Base-by-base conservation (phyloP, 768 basidiomycete genomes). In the Phylloporus sp. region DNA sequence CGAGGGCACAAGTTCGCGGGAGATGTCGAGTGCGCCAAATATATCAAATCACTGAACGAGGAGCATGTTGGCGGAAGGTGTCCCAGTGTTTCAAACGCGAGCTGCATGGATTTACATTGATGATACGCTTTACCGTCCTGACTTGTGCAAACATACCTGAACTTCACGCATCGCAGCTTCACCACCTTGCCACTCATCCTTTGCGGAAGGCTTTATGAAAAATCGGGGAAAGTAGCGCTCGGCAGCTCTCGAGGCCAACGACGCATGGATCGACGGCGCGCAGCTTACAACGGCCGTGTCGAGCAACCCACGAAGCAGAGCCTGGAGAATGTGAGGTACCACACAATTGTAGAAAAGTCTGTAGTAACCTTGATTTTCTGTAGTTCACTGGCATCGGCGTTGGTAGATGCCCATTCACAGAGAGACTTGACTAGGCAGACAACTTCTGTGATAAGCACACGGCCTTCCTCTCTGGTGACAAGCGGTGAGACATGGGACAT, bases 181-280 rank as follows among this genome's bases (percentile, higher is more conserved):
- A 11, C 76, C 81, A 2, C 60, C 67, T 59, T 76, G 62, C 74
- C 75, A 79, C 1, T 59, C 70, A 12, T 64, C 48, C 38, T 59
- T 49, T 13, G 66, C 51, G 15, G 64, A 55, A 4, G 74, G 70
- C 38, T 64, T 61, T 22, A 73, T 49, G 1, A 73, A 72, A 26
- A 78, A 66, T 15, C 77, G 72, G 8, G 84, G 78, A 55, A 75
- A 80, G 45, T 67, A 61, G 9, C 48, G 27, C 57, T 76, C 72
- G 39, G 82, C 77, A 7, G 72, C 70, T 45, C 78, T 67, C 50
- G 77, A 72, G 2, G 82, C 77, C 4, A 82, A 63, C 10, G 62
- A 72, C 2, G 73, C 69, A 28, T 74, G 69, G 18, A 82, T 71
- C 34, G 63, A 74, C 38, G 62, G 59, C 15, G 72, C 65, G 54